phyloP scores from a whole-genome alignment of 2,329 filamentous ascomycete genomes.

The Triangularia setosa region DNA sequence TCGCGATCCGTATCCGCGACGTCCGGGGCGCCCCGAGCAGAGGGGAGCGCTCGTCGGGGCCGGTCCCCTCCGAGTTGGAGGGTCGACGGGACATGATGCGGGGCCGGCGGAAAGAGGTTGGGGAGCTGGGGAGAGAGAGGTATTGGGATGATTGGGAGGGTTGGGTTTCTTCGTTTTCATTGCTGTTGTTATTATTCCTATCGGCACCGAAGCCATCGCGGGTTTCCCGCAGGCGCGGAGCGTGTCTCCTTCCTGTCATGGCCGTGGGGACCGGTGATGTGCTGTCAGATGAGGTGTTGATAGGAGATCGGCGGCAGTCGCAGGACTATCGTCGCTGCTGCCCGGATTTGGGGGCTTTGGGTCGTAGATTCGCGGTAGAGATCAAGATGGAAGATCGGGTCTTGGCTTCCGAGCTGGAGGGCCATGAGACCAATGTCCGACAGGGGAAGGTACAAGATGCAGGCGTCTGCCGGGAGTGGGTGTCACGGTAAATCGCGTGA shows the following conservation, averaged over 20 bases:
- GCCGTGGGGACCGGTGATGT: background rate
- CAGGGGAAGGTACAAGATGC: background rate
- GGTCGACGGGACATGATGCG: slow-evolving; percentile 22
- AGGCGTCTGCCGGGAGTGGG: background rate
- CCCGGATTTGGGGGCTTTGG: background rate
- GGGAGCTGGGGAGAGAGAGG: slow-evolving; percentile 31
- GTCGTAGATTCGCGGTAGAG: background rate
- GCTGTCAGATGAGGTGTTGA: background rate
- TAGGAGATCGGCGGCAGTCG: background rate
- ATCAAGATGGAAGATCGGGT: background rate
- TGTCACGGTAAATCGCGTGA: background rate
- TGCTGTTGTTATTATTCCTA: background rate
- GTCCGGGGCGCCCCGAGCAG: slow-evolving; percentile 25
- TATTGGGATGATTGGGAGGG: slow-evolving; percentile 15
- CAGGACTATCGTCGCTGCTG: background rate
- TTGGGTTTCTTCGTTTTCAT: background rate
- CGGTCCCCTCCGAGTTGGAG: slow-evolving; percentile 19
- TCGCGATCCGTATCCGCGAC: slow-evolving; percentile 27
- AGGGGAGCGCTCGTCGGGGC: slow-evolving; percentile 31
- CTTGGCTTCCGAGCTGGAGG: background rate
- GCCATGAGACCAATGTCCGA: background rate
- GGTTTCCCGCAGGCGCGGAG: slow-evolving; percentile 21
- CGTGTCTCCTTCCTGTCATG: slow-evolving; percentile 18
- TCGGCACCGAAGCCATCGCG: background rate
- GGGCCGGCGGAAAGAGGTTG: slow-evolving; percentile 27